Evolutionary conservation across 495 filamentous ascomycete genomes (phyloP).

Genomic region (Lindgomyces ingoldianus): DNA sequence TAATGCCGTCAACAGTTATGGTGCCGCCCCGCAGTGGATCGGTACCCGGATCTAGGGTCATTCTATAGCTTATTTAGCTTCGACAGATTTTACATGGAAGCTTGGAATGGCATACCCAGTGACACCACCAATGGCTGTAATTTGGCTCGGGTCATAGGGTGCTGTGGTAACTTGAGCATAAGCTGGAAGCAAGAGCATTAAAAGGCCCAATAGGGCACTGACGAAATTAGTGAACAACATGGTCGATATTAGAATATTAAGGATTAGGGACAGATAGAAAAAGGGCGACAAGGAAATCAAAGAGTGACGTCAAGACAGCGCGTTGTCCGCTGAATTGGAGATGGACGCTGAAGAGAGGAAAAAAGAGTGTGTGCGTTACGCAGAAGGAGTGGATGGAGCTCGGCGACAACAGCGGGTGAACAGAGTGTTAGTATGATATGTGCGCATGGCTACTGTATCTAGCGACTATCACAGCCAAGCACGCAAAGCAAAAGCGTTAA

Average conservation of each 20-base stretch:
- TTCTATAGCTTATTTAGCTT: background rate
- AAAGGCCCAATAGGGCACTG: background rate
- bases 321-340: background rate
- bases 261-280: background rate
- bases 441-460: background rate
- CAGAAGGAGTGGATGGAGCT: background rate
- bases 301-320: background rate
- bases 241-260: background rate
- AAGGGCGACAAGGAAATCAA: background rate
- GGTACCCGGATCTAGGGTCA: slow-evolving; percentile 3
- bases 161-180: background rate
- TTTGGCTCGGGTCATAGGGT: slow-evolving; percentile 8
- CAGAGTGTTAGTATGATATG: background rate
- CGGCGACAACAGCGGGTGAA: background rate
- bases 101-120: background rate
- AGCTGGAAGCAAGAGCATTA: background rate
- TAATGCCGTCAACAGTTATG: slow-evolving; percentile 5
- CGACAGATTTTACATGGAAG: background rate
- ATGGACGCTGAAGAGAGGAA: background rate
- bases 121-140: slow-evolving; percentile 5
- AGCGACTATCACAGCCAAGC: background rate
- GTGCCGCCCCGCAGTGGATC: slow-evolving; percentile 6
- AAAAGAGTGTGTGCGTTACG: background rate
- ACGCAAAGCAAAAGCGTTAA: background rate
- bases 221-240: background rate